Percentiles rank a stretch among this genome's conserved stretches.
These are phyloP conservation scores for Talaromyces nanjingensis DNA, from an alignment of 495 filamentous ascomycete species.

Conservation along the genomic window DNA sequence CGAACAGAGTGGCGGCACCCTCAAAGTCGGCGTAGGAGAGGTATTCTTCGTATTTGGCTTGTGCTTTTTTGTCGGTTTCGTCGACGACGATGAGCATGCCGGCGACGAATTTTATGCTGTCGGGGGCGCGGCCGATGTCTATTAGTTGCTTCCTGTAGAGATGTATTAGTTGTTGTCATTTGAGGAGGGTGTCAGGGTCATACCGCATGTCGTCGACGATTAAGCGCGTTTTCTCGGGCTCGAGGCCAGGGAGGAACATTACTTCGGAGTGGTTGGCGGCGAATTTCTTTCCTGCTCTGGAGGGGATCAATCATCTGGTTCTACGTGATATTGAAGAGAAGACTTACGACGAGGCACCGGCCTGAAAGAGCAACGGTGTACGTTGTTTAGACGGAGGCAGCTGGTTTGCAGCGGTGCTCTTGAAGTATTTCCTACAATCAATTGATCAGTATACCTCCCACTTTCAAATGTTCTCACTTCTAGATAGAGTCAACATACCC, in stretches of 20 bases:
- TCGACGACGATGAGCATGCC: slow-evolving; percentile 9
- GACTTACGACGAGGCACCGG: slow-evolving; percentile 25
- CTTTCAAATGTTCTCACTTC: too few species aligned
- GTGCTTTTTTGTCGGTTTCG: slow-evolving; percentile 38
- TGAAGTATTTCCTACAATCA: slow-evolving; percentile 31
- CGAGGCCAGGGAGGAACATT: slow-evolving; percentile 44
- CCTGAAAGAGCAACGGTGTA: slow-evolving; percentile 50
- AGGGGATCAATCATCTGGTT: background rate
- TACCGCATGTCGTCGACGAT: slow-evolving; percentile 38
- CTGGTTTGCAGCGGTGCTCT: slow-evolving; percentile 35
- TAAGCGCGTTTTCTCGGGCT: slow-evolving; percentile 26
- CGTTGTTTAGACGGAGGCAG: slow-evolving; percentile 46
- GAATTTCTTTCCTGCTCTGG: slow-evolving; percentile 38
- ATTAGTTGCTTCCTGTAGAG: slow-evolving; percentile 2
- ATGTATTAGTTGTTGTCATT: background rate
- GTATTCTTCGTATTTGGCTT: slow-evolving; percentile 13
- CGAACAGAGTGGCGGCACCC: slow-evolving; percentile 5
- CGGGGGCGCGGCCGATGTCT: slow-evolving; percentile 7
- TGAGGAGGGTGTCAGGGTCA: background rate
- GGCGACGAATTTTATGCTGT: slow-evolving; percentile 12
- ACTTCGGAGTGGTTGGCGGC: slow-evolving; percentile 48
- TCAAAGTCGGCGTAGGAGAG: slow-evolving; percentile 7
- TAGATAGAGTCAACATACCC: slow-evolving; percentile 15
- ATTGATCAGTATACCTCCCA: background rate
- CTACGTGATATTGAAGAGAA: slow-evolving; percentile 15